phyloP scores from a whole-genome alignment of 306 rosid genomes.

The Ormosia semicastrata region DNA sequence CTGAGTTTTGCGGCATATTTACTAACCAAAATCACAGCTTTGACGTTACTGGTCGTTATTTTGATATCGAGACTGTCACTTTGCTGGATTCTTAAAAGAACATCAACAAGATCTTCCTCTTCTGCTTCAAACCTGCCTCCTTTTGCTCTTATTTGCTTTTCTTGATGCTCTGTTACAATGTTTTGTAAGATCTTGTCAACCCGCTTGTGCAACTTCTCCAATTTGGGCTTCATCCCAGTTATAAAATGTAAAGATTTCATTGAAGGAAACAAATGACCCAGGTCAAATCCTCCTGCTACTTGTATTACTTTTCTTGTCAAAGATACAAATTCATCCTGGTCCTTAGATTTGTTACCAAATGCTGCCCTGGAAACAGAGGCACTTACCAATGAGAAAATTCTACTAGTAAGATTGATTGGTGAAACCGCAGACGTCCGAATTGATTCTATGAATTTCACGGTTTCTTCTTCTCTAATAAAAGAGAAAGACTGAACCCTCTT shows the following conservation, averaged over 20 bases:
- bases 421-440: conserved; percentile 3
- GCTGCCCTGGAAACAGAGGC: conserved; percentile 9
- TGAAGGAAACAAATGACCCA: conserved; percentile 18
- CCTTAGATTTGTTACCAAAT: neutral
- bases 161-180: neutral
- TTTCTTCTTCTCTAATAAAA: conserved; percentile 10
- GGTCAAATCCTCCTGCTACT: neutral
- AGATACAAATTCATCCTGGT: neutral
- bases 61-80: neutral
- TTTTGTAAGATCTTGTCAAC: neutral
- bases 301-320: neutral
- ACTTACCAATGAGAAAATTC: neutral
- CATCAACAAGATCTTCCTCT: conserved; percentile 29
- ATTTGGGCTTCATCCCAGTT: neutral
- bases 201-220: neutral
- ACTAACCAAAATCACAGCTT: conserved; percentile 32
- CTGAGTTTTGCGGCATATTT: neutral
- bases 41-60: neutral
- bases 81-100: conserved; percentile 26
- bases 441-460: neutral
- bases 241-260: neutral
- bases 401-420: neutral
- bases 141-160: neutral
- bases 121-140: neutral
- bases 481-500: conserved; percentile 15